Conservation (phyloP, 495 filamentous ascomycete genomes). For the Oleoguttula mirabilis region DNA sequence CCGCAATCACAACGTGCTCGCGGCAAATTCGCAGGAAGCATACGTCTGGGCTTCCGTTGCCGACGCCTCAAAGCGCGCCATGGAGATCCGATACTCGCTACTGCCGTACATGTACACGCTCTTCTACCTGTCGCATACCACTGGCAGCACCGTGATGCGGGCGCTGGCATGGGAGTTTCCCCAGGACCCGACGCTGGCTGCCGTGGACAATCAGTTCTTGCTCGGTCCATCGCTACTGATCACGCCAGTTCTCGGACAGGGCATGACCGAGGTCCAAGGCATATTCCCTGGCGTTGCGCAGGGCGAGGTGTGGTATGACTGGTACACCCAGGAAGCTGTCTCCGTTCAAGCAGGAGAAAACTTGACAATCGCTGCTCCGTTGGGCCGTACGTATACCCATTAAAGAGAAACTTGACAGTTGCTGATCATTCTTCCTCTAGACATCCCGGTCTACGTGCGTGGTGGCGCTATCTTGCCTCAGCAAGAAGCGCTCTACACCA, state of each 20-base stretch:
- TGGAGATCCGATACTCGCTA: constrained; percentile 24
- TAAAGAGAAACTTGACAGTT: no score
- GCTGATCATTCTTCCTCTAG: no score
- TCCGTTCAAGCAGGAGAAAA: constrained; percentile 23
- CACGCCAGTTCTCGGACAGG: constrained; percentile 25
- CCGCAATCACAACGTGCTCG: constrained; percentile 24
- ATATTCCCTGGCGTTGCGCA: constrained; percentile 63
- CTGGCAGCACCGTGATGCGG: constrained; percentile 23
- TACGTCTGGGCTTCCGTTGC: constrained; percentile 31
- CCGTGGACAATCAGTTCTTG: constrained; percentile 24
- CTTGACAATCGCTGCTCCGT: constrained; percentile 14
- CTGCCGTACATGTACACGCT: constrained; percentile 27
- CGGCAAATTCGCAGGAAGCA: constrained; percentile 21
- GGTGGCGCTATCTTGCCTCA: constrained; percentile 62
- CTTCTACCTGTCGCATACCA: constrained; percentile 21
- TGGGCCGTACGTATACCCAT: no score
- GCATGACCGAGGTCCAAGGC: constrained; percentile 51
- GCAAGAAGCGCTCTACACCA: constrained; percentile 37
- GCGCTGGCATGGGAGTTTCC: constrained; percentile 26
- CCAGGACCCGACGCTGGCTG: constrained; percentile 19
- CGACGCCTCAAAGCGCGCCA: constrained; percentile 19
- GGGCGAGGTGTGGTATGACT: constrained; percentile 35
- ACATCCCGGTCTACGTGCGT: constrained; percentile 16
- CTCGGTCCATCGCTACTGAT: constrained; percentile 21
- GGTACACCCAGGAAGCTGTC: constrained; percentile 19